Conservation (phyloP, 2,329 filamentous ascomycete genomes). For the Coniochaeta sp. region DNA sequence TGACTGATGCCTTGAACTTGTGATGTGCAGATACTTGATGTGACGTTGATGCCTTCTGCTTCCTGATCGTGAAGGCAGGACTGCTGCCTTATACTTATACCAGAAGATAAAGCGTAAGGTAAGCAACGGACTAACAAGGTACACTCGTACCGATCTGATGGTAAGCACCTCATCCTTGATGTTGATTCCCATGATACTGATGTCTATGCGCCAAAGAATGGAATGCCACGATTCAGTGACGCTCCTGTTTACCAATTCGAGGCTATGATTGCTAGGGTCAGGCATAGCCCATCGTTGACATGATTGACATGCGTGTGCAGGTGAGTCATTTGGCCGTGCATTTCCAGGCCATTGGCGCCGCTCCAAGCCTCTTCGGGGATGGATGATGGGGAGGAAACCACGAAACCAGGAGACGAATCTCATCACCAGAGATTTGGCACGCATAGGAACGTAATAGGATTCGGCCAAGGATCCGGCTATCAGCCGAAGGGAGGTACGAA, state of each 20-base stretch:
- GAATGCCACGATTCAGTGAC: not conserved
- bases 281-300: too few species aligned
- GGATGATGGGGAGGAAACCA: not conserved
- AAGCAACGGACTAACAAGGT: not conserved
- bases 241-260: not conserved
- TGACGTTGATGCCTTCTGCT: not conserved
- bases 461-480: not conserved
- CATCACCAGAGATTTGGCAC: not conserved
- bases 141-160: not conserved
- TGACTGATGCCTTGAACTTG: not conserved
- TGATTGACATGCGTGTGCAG: not conserved
- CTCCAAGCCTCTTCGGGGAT: not conserved
- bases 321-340: not conserved
- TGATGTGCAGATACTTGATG: not conserved
- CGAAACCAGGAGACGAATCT: not conserved
- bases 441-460: not conserved
- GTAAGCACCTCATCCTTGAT: not conserved
- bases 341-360: not conserved
- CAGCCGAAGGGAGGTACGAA: not conserved
- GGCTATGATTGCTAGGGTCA: not conserved
- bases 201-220: not conserved
- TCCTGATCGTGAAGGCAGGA: not conserved
- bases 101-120: not conserved
- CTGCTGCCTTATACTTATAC: slow-evolving; percentile 2
- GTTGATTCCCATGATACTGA: not conserved